phyloP scores from a whole-genome alignment of 805 yeast genomes.

The Zygotorulaspora chibaensis region DNA sequence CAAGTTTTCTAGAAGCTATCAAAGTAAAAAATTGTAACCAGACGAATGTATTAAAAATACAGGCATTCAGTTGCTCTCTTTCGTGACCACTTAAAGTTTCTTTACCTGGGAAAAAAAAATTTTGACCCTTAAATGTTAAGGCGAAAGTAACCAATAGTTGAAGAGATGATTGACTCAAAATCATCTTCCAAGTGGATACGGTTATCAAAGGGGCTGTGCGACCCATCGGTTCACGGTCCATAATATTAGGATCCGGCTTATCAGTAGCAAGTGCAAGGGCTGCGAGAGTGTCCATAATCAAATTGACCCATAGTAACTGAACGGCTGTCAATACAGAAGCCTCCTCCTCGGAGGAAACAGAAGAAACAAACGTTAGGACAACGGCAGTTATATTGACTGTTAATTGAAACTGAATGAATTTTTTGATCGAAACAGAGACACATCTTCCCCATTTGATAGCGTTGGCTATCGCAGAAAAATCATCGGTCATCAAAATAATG shows the following conservation, averaged over 20 bases:
- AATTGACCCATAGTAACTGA: slow-evolving; percentile 93
- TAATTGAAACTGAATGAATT: slow-evolving; percentile 92
- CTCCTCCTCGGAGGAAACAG: slow-evolving; percentile 77
- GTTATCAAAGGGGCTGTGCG: slow-evolving; percentile 75
- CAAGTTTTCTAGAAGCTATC: slow-evolving; percentile 85
- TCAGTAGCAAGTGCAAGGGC: slow-evolving; percentile 97
- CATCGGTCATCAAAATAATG: slow-evolving; percentile 88
- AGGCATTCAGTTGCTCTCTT: slow-evolving; percentile 61
- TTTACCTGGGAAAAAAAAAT: slow-evolving; percentile 46
- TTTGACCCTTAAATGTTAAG: slow-evolving; percentile 66
- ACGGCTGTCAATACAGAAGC: slow-evolving; percentile 92
- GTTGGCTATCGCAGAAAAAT: slow-evolving; percentile 88
- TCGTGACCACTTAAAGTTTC: slow-evolving; percentile 39
- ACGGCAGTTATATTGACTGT: slow-evolving; percentile 98
- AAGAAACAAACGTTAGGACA: slow-evolving; percentile 84
- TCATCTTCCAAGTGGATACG: slow-evolving; percentile 98
- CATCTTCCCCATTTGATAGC: slow-evolving; percentile 99
- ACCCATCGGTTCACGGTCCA: slow-evolving; percentile 81
- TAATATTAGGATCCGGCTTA: slow-evolving; percentile 79
- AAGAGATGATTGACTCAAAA: slow-evolving; percentile 73
- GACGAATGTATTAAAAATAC: slow-evolving; percentile 93
- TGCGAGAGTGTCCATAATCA: slow-evolving; percentile 97
- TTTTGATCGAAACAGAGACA: slow-evolving; percentile 88
- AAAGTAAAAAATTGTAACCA: slow-evolving; percentile 97
- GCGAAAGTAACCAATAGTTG: slow-evolving; percentile 79